Evolutionary conservation across 1,284 basidiomycete genomes (phyloP).

Genomic region (Austroboletus novae-zelandiae): DNA sequence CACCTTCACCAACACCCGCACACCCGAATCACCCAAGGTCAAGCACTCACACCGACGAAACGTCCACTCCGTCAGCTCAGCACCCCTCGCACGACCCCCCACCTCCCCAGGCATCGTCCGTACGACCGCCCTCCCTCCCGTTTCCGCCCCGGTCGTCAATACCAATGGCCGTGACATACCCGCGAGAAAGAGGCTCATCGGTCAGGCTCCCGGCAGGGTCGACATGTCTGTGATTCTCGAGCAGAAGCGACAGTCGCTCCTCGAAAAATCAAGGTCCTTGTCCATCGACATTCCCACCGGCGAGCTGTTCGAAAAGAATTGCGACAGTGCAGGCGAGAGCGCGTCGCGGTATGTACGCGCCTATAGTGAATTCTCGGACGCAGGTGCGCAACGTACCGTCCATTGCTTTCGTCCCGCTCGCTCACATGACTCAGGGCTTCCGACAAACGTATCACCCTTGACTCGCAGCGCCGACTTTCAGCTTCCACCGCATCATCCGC

Average conservation of each 20-base stretch:
- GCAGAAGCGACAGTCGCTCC: constrained; percentile 27
- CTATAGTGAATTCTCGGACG: constrained; percentile 27
- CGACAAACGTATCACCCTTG: constrained; percentile 38
- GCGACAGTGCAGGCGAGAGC: background rate
- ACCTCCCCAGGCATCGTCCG: constrained; percentile 71
- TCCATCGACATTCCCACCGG: constrained; percentile 53
- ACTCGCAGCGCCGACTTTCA: constrained; percentile 51
- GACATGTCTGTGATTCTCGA: constrained; percentile 28
- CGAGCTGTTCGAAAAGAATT: constrained; percentile 34
- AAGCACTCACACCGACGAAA: constrained; percentile 58
- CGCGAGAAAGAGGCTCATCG: constrained; percentile 28
- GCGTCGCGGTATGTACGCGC: constrained; percentile 29
- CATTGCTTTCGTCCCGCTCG: background rate
- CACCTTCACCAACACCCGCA: constrained; percentile 82
- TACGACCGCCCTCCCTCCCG: constrained; percentile 32
- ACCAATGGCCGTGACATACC: constrained; percentile 17
- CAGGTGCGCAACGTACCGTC: constrained; percentile 12
- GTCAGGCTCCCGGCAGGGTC: constrained; percentile 22
- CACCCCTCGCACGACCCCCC: constrained; percentile 69
- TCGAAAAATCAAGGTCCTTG: constrained; percentile 50
- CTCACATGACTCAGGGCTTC: constrained; percentile 13
- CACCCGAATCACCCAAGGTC: constrained; percentile 43
- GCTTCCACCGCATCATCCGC: constrained; percentile 64
- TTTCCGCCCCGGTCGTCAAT: constrained; percentile 22
- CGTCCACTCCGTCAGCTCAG: constrained; percentile 73